Evolutionary conservation across 2,329 filamentous ascomycete species (phyloP), one percentile per base, ranked within the genome.

Genomic region (Pestalotiopsis sp.): DNA sequence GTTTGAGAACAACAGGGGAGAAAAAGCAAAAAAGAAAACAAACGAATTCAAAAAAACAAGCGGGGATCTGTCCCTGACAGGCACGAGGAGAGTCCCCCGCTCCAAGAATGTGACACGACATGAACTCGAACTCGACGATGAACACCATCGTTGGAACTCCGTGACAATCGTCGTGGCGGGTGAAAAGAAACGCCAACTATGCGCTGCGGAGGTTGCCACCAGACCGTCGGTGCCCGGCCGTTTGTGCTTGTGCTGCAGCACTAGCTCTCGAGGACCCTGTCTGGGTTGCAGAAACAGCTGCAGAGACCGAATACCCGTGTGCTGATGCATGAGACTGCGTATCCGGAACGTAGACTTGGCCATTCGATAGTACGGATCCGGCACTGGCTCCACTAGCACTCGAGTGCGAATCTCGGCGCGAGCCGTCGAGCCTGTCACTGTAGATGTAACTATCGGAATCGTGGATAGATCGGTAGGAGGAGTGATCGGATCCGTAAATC

Each of bases 331-430:
- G 71, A 5, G 69, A 52, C 27, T 76, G 72, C 31, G 39, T 31
- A 3, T 77, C 75, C 3, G 78, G 77, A 0, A 80, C 76, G 69
- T 80, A 80, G 59, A 76, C 68, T 25, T 80, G 78, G 14, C 79
- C 78, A 70, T 79, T 80, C 58, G 77, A 70, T 2, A 80, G 74
- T 5, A 76, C 68, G 3, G 75, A 73, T 17, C 69, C 71, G 64
- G 70, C 67, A 60, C 68, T 70, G 31, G 66, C 70, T 11, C 72
- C 71, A n/a, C 73, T 70, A 52, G 45, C 45, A 64, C 72, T 73
- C 2, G 76, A 74, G 12, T 74, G 73, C 1, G 74, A 75, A 25
- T 74, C 73, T 27, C 75, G 72, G 20, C 74, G 69, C 25, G 72
- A 61, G 64, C 68, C 62, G 61, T 72, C 52, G 66, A 77, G 72